A percentile compares a stretch with the other conserved stretches of the same genome.
Evolutionary conservation across 495 filamentous ascomycete genomes (phyloP).

Genomic region (Sordaria brevicollis): DNA sequence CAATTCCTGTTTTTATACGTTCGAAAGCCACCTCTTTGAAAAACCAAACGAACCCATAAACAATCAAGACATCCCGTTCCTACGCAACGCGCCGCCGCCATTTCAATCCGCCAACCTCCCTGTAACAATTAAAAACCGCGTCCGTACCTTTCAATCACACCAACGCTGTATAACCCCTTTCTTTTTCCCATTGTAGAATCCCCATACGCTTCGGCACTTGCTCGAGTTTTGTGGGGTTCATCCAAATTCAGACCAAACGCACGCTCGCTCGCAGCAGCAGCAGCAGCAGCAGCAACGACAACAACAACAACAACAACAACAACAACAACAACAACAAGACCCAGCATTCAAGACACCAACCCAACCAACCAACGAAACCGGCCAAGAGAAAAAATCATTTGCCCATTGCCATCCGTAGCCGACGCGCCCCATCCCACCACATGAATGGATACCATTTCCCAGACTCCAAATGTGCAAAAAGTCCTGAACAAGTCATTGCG

Average conservation of each 20-base stretch:
- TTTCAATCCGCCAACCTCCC: not conserved
- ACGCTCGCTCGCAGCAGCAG: not conserved
- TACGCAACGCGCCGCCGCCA: not conserved
- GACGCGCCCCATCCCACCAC: not conserved
- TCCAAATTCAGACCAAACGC: not conserved
- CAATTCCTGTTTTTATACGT: not conserved
- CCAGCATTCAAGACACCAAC: constrained; percentile 1
- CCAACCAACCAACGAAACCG: constrained; percentile 1
- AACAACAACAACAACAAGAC: constrained; percentile 13
- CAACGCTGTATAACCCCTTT: not conserved
- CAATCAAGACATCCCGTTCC: not conserved
- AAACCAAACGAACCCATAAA: not conserved
- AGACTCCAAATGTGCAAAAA: constrained; percentile 4
- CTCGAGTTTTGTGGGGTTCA: not conserved
- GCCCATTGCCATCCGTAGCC: not conserved
- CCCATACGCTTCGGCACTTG: not conserved
- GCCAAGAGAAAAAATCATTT: constrained; percentile 1
- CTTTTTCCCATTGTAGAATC: not conserved
- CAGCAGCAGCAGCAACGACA: no score
- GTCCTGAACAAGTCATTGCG: not conserved
- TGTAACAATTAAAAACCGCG: not conserved
- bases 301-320: constrained; percentile 11
- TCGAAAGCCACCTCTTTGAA: not conserved
- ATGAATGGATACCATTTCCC: not conserved
- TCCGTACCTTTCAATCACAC: not conserved